Evolutionary conservation across 1,284 basidiomycete genomes (phyloP).

Genomic region (Tilletia caries): DNA sequence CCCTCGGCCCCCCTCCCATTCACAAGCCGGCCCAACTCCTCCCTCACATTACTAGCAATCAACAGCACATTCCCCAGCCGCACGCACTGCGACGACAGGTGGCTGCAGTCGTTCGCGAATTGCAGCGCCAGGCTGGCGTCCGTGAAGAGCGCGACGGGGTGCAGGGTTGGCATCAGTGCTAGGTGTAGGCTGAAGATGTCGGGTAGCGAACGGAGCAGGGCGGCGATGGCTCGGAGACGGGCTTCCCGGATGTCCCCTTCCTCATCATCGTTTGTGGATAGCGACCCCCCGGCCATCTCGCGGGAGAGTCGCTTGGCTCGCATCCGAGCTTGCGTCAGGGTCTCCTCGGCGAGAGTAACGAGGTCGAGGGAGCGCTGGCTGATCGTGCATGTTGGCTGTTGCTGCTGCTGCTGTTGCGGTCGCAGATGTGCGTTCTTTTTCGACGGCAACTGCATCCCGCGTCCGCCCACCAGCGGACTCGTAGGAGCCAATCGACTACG

Average conservation of each 20-base stretch:
- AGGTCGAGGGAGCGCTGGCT: slow-evolving; percentile 31
- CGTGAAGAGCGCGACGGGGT: slow-evolving; percentile 60
- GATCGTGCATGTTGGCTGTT: slow-evolving; percentile 25
- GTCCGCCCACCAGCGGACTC: neutral
- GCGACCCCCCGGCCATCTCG: slow-evolving; percentile 3
- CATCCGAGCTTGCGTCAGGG: slow-evolving; percentile 18
- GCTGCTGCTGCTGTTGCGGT: neutral
- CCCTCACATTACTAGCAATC: slow-evolving; percentile 10
- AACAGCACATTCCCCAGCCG: neutral
- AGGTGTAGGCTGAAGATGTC: slow-evolving; percentile 71
- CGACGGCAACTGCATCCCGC: neutral
- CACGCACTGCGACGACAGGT: slow-evolving; percentile 6
- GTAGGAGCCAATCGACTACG: neutral
- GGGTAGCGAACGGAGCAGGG: slow-evolving; percentile 50
- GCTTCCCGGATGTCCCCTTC: neutral
- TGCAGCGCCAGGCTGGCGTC: slow-evolving; percentile 68
- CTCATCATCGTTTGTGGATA: neutral
- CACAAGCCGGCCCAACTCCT: slow-evolving; percentile 5
- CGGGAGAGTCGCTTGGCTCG: slow-evolving; percentile 1
- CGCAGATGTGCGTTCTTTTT: neutral
- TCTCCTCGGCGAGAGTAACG: slow-evolving; percentile 22
- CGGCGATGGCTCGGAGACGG: neutral
- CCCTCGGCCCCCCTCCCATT: neutral
- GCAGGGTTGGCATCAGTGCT: slow-evolving; percentile 73
- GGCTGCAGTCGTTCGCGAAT: slow-evolving; percentile 77